Evolutionary conservation across 1,284 basidiomycete species (phyloP), one percentile per base, ranked within the genome.

Genomic region (Ceratobasidium sp.): DNA sequence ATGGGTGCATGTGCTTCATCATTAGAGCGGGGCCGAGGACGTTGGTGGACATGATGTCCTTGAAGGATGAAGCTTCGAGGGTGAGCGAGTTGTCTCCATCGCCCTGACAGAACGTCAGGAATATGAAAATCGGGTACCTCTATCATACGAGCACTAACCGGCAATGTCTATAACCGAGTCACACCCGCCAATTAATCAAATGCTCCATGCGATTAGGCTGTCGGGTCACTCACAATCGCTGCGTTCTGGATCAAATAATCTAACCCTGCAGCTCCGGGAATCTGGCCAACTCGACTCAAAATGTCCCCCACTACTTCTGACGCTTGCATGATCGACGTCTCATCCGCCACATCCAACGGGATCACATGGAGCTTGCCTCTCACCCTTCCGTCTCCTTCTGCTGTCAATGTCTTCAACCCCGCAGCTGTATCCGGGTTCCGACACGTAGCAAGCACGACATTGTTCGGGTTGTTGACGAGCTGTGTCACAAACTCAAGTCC

Each of bases 201-300:
- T 3, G 6, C 13, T 15, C 40, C 33, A 38, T 62, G 15, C 10
- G 59, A 12, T 20, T 23, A 28, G 9, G 26, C 23, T 23, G 38
- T 59, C 56, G 56, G 12, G 42, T 46, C 23, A 81, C 83, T 67
- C 57, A 86, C 85, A 50, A 86, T 83, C 1, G 81, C 86, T n/a
- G 86, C 86, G 65, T 86, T 87, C 80, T 87, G 86, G 67, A 86
- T 77, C 15, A 87, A 81, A 66, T 85, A 86, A 80, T 87, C 85
- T 46, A 87, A 80, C 0, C 84, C 84, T 0, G 76, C 76, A 5
- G 61, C 26, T 13, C 81, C 81, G 20, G 76, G 68, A 33, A 78
- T 52, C 40, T 67, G 71, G 10, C 83, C 83, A 2, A 74, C 57
- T 23, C 40, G 69, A 46, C 17, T 28, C 26, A 87, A 78, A 13